Evolutionary conservation across 1,139 yeast species (phyloP).

Genomic region (Lodderomyces parapsilosis): DNA sequence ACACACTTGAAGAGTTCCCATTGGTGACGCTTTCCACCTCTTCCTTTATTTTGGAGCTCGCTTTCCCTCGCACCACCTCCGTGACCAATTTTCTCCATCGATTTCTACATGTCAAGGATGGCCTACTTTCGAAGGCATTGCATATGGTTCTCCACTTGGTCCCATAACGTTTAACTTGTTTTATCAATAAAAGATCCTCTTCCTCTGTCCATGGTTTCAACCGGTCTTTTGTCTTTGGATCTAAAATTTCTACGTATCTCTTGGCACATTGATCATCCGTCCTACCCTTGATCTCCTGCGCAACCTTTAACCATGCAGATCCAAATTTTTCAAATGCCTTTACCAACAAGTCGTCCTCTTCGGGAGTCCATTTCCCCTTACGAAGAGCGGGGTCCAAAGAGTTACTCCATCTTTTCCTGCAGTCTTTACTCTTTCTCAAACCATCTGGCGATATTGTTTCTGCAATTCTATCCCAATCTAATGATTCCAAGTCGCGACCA

Average conservation of each 20-base stretch:
- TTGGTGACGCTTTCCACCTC: conserved; percentile 38
- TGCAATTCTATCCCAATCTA: conserved; percentile 73
- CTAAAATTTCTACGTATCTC: conserved; percentile 83
- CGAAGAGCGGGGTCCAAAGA: conserved; percentile 79
- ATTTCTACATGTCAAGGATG: conserved; percentile 87
- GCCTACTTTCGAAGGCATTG: conserved; percentile 68
- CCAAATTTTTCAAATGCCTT: conserved; percentile 70
- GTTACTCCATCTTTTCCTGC: conserved; percentile 73
- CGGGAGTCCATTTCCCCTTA: conserved; percentile 88
- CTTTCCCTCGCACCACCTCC: conserved; percentile 65
- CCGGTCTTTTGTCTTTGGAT: conserved; percentile 76
- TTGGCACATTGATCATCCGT: conserved; percentile 96
- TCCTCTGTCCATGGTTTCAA: conserved; percentile 76
- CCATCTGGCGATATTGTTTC: conserved; percentile 33
- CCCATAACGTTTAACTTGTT: conserved; percentile 70
- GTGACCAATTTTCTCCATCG: conserved; percentile 88
- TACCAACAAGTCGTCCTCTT: conserved; percentile 68
- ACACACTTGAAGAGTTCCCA: conserved; percentile 16
- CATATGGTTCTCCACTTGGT: conserved; percentile 90
- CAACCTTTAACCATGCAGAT: conserved; percentile 83
- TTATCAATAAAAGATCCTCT: conserved; percentile 70
- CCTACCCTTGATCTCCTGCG: conserved; percentile 73
- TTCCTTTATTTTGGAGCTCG: conserved; percentile 33
- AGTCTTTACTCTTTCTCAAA: conserved; percentile 62
- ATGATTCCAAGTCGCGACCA: conserved; percentile 30